A percentile compares a stretch with the other conserved stretches of the same genome.
Evolutionary conservation across 2,329 filamentous ascomycete genomes (phyloP).

Genomic region (Phaeophleospora eucalypticola): DNA sequence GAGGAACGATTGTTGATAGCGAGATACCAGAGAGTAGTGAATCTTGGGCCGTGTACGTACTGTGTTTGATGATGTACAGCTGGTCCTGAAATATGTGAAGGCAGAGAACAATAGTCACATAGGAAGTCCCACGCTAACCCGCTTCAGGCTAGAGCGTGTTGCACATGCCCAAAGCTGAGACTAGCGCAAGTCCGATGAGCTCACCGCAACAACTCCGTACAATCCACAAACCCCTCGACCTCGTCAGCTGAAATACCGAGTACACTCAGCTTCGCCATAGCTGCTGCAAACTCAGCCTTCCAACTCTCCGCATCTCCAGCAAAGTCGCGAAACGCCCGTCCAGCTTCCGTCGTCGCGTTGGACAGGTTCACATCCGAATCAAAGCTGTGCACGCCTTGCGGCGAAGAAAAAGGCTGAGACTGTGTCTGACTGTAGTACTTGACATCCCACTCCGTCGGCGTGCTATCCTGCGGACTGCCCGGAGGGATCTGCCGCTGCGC

Average conservation of each 20-base stretch:
- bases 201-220: too few relatives aligned
- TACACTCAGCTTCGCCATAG: slow-evolving; percentile 22
- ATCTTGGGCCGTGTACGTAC: too few relatives aligned
- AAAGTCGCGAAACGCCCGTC: slow-evolving; percentile 12
- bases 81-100: too few relatives aligned
- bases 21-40: too few relatives aligned
- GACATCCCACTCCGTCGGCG: slow-evolving; percentile 49
- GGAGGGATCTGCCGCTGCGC: slow-evolving; percentile 25
- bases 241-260: slow-evolving; percentile 19
- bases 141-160: too few relatives aligned
- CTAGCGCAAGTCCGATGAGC: too few relatives aligned
- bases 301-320: slow-evolving; percentile 9
- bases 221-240: slow-evolving; percentile 17
- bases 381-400: slow-evolving; percentile 26
- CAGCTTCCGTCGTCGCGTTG: slow-evolving; percentile 6
- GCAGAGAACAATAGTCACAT: too few relatives aligned
- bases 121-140: too few relatives aligned
- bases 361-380: slow-evolving; percentile 30
- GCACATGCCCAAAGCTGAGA: too few relatives aligned
- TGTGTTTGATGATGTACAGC: too few relatives aligned
- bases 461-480: slow-evolving; percentile 41
- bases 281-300: slow-evolving; percentile 15
- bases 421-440: slow-evolving; percentile 44
- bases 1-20: too few relatives aligned
- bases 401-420: slow-evolving; percentile 11